Evolutionary conservation across 2,329 filamentous ascomycete species (phyloP).

Genomic region (Arthrobotrys sinensis): DNA sequence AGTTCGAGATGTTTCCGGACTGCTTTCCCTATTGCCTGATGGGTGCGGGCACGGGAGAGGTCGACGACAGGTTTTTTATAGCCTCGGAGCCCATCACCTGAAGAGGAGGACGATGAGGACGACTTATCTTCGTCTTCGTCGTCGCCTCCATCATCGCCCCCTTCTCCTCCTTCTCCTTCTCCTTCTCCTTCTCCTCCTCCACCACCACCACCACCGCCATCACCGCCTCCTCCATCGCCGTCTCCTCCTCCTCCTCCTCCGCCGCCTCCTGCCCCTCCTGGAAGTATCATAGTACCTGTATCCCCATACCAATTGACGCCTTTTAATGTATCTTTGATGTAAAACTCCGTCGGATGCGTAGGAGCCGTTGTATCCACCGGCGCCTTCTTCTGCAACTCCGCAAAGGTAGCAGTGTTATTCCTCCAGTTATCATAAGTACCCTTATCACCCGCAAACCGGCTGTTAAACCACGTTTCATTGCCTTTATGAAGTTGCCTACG

Average conservation of each 20-base stretch:
- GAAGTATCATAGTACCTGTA: slow-evolving; percentile 28
- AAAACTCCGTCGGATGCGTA: slow-evolving; percentile 34
- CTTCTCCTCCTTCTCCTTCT: not conserved
- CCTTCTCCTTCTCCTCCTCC: not conserved
- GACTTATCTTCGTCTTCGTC: not conserved
- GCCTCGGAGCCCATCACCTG: not conserved
- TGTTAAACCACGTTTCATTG: slow-evolving; percentile 44
- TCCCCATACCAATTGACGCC: slow-evolving; percentile 48
- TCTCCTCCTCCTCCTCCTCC: not conserved
- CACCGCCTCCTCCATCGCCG: not conserved
- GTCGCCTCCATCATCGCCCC: slow-evolving; percentile 1
- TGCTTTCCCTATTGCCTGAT: not conserved
- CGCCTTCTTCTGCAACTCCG: not conserved
- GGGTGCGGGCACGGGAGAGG: not conserved
- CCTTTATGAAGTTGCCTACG: slow-evolving; percentile 25
- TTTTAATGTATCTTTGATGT: slow-evolving; percentile 38
- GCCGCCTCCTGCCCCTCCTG: not conserved
- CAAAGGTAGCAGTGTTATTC: slow-evolving; percentile 1
- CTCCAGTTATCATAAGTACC: slow-evolving; percentile 35
- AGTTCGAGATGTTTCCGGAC: slow-evolving; percentile 8
- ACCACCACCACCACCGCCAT: not conserved
- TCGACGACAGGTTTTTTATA: slow-evolving; percentile 1
- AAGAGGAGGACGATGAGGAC: too few relatives aligned
- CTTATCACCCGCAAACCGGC: slow-evolving; percentile 18
- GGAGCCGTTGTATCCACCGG: slow-evolving; percentile 25